Evolutionary conservation across 2,329 filamentous ascomycete species (phyloP), one percentile per base, ranked within the genome.

Genomic region (Ceratocystis alfenasii): DNA sequence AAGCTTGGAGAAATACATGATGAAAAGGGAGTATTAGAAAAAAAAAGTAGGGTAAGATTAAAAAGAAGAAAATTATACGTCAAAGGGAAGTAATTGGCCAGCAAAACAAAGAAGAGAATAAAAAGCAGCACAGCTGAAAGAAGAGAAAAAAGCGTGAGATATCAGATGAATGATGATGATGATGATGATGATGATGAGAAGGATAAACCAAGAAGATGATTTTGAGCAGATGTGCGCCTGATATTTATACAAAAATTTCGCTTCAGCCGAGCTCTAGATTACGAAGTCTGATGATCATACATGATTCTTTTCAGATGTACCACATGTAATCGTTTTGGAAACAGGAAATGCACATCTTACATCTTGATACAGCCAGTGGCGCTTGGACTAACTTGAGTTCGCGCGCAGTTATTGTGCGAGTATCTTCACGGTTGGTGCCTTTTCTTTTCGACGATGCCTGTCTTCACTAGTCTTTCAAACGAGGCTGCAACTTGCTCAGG

Each of bases 1-100:
- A 46, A 73, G 66, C 71, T 77, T 75, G 68, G 71, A 70, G 72
- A 77, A 73, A 68, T 73, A 73, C 76, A 78, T 77, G 55, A 69
- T 76, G 67, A 68, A 62, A 45, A 57, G 25, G 36, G 8, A 17
- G 7, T 64, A 48, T 66, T 59, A 63, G 44, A 25, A 62, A 45
- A 55, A 64, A 64, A 57, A 25, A 10, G 44, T 55, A 41, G n/a
- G 59, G 61, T 30, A 25, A 28, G 25, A 60, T 46, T 48, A 48
- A 64, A 20, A 36, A 33, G 5, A 41, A 67, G 33, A 63, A 36
- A 59, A 33, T 55, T 30, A 36, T 7, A 33, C 15, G 46, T 50
- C 7, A 50, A 50, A 53, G 12, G 5, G 25, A 15, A 50, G 22
- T 57, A 64, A 68, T 68, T 68, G 66, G 33, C 66, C 66, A 68